These are phyloP conservation scores for Eragrostis tef DNA, from an alignment of 202 grass and related monocot genomes.

Conservation along the genomic window DNA sequence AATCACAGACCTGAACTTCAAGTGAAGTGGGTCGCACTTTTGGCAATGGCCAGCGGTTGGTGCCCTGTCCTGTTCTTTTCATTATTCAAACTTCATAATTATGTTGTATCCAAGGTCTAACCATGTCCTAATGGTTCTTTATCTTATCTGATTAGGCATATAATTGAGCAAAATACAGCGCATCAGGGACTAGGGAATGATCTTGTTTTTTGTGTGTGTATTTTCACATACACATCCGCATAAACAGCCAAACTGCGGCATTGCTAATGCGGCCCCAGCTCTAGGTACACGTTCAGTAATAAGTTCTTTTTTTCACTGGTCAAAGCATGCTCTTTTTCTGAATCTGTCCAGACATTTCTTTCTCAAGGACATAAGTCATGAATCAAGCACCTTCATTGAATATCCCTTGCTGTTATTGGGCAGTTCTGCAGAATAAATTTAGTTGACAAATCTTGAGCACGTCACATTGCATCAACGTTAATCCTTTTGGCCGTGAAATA, in stretches of 20 bases:
- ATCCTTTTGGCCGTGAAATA: neutral
- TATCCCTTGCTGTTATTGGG: neutral
- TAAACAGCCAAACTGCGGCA: neutral
- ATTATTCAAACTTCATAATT: constrained; percentile 20
- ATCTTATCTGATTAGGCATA: constrained; percentile 34
- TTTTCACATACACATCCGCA: neutral
- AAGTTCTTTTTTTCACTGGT: neutral
- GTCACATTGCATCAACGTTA: neutral
- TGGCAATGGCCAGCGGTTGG: constrained; percentile 1
- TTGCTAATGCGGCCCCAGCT: neutral
- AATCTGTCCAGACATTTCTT: neutral
- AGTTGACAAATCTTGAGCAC: neutral
- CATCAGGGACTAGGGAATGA: neutral
- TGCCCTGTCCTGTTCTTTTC: constrained; percentile 20
- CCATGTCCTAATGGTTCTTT: constrained; percentile 8
- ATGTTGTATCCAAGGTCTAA: neutral
- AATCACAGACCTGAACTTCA: neutral
- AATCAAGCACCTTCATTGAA: neutral
- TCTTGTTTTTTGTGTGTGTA: neutral
- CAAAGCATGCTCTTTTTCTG: neutral
- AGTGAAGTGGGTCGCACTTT: constrained; percentile 36
- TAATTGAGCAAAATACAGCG: constrained; percentile 19
- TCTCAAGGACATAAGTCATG: neutral
- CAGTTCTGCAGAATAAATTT: neutral
- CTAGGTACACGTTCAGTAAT: neutral